Conservation (phyloP, 768 basidiomycete species). For the Pisolithus orientalis region DNA sequence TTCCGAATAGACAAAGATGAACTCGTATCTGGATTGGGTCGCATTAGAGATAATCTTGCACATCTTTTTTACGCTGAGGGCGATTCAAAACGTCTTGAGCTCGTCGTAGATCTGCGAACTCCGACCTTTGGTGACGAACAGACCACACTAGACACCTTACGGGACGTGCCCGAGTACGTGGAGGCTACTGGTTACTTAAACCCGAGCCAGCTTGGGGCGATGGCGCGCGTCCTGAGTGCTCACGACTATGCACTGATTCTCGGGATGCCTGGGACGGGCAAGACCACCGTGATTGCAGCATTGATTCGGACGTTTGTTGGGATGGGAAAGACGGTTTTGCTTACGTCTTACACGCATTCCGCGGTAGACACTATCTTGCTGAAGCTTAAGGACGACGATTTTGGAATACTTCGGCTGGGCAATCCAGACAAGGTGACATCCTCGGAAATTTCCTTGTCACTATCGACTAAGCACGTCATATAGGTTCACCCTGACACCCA, state of each 20-base stretch:
- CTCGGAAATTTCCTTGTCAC: neutral
- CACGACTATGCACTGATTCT: slow-evolving; percentile 88
- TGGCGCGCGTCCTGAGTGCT: slow-evolving; percentile 69
- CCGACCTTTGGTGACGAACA: slow-evolving; percentile 54
- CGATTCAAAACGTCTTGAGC: slow-evolving; percentile 56
- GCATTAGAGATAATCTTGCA: slow-evolving; percentile 87
- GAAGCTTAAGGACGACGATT: slow-evolving; percentile 66
- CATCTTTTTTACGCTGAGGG: slow-evolving; percentile 80
- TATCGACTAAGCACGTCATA: neutral
- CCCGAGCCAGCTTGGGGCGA: slow-evolving; percentile 61
- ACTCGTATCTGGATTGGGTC: slow-evolving; percentile 75
- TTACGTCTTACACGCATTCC: slow-evolving; percentile 95
- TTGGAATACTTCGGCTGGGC: slow-evolving; percentile 78
- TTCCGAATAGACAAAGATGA: slow-evolving; percentile 97
- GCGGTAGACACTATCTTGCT: slow-evolving; percentile 95
- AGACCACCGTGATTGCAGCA: slow-evolving; percentile 90
- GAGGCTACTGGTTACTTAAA: slow-evolving; percentile 48
- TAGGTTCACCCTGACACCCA: slow-evolving; percentile 82
- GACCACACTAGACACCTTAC: slow-evolving; percentile 8
- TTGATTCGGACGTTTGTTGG: slow-evolving; percentile 75
- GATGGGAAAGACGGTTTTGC: slow-evolving; percentile 79
- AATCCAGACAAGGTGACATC: slow-evolving; percentile 80
- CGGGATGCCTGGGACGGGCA: slow-evolving; percentile 98
- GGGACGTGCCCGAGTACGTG: slow-evolving; percentile 25
- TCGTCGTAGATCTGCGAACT: slow-evolving; percentile 74